Conservation (phyloP, 371 early-diverging fungal species). For the Apophysomyces sp. region DNA sequence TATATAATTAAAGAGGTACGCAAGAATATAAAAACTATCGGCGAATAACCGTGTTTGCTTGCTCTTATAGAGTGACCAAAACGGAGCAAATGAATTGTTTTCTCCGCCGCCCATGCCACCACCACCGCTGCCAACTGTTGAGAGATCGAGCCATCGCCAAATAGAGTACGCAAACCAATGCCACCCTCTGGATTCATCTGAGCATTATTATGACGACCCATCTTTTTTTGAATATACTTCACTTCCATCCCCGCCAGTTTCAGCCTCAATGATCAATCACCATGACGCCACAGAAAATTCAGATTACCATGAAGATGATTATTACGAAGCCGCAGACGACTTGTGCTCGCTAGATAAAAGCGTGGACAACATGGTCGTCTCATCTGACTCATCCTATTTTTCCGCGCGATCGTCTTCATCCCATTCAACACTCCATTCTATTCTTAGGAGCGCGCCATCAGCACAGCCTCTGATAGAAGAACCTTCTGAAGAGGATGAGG, state of each 20-base stretch:
- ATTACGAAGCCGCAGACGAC: neutral
- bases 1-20: neutral
- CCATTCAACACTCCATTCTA: slow-evolving; percentile 5
- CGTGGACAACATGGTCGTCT: neutral
- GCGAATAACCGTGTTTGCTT: neutral
- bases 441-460: neutral
- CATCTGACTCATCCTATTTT: slow-evolving; percentile 8
- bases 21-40: neutral
- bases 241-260: neutral
- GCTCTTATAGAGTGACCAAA: neutral
- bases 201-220: neutral
- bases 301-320: neutral
- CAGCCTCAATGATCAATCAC: neutral
- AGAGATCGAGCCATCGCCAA: neutral
- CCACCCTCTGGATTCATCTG: neutral
- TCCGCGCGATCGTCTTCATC: slow-evolving; percentile 9
- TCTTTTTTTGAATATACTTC: neutral
- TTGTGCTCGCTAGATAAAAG: neutral
- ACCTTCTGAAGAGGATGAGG: neutral
- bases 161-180: neutral
- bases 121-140: neutral
- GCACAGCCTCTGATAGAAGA: neutral
- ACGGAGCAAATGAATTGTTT: neutral
- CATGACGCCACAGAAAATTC: neutral
- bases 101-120: neutral